Conservation (phyloP, 768 basidiomycete species). For the Lactarius akahatsu region DNA sequence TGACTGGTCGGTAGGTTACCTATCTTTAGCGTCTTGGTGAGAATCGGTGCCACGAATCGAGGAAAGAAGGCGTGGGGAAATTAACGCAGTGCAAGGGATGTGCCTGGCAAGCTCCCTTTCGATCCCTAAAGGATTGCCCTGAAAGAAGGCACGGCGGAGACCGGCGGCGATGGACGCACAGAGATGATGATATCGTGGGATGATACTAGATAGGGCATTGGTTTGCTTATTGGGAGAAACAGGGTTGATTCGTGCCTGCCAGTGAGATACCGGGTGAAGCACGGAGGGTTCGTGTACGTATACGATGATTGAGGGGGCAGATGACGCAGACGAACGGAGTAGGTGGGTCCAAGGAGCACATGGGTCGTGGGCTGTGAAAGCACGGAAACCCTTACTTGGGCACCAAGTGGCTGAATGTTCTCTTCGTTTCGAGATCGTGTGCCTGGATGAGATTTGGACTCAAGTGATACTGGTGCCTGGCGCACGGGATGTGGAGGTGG, state of each 20-base stretch:
- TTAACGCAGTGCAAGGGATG: not conserved
- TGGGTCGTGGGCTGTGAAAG: constrained; percentile 3
- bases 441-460: constrained; percentile 4
- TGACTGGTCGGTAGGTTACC: not conserved
- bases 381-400: constrained; percentile 8
- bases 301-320: constrained; percentile 12
- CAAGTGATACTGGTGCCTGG: constrained; percentile 9
- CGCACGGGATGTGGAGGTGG: not conserved
- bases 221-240: constrained; percentile 5
- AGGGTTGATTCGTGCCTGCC: constrained; percentile 19
- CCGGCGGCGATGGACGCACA: not conserved
- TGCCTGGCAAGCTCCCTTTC: constrained; percentile 7
- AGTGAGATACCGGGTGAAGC: not conserved
- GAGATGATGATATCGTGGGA: not conserved
- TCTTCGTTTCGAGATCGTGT: constrained; percentile 4
- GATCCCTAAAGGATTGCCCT: not conserved
- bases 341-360: not conserved
- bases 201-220: not conserved
- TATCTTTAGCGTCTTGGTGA: not conserved
- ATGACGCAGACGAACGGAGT: constrained; percentile 14
- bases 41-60: not conserved
- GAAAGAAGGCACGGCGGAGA: not conserved
- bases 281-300: not conserved
- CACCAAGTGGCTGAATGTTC: not conserved
- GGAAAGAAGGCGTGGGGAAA: constrained; percentile 4